These are phyloP conservation scores for Xerocomellus amylosporus DNA, from an alignment of 768 basidiomycete genomes.

Conservation along the genomic window DNA sequence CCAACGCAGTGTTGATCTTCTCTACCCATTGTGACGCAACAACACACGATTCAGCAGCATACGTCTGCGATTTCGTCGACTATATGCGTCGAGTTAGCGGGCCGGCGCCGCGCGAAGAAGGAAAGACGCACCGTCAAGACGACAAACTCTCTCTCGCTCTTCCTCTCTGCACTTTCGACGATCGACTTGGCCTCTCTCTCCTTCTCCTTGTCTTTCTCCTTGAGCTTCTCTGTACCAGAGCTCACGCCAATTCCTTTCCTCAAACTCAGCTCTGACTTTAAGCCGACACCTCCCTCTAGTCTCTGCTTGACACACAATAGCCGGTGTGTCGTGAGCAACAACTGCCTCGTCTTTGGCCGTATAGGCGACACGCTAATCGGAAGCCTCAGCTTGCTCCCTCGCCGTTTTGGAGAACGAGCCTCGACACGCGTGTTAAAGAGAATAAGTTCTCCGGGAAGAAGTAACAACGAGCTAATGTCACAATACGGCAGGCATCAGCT, in stretches of 20 bases:
- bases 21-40: slow-evolving; percentile 38
- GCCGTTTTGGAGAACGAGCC: slow-evolving; percentile 49
- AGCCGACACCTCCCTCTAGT: slow-evolving; percentile 33
- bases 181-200: slow-evolving; percentile 46
- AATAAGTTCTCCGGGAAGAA: slow-evolving; percentile 46
- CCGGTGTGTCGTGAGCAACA: slow-evolving; percentile 56
- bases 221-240: slow-evolving; percentile 13
- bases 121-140: slow-evolving; percentile 52
- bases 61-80: slow-evolving; percentile 47
- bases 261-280: slow-evolving; percentile 55
- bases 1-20: slow-evolving; percentile 37
- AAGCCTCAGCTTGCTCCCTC: slow-evolving; percentile 54
- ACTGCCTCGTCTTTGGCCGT: slow-evolving; percentile 50
- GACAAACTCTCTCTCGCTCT: slow-evolving; percentile 57
- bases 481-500: background rate
- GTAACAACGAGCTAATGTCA: slow-evolving; percentile 32
- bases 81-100: slow-evolving; percentile 19
- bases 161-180: slow-evolving; percentile 48
- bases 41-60: slow-evolving; percentile 38
- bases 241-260: slow-evolving; percentile 13
- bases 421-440: slow-evolving; percentile 55
- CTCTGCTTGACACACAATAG: slow-evolving; percentile 55
- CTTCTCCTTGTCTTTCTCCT: slow-evolving; percentile 40
- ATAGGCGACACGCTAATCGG: slow-evolving; percentile 47
- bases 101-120: background rate